phyloP scores from a whole-genome alignment of 192 early-diverging fungal genomes.

The Jimgerdemannia lactiflua region DNA sequence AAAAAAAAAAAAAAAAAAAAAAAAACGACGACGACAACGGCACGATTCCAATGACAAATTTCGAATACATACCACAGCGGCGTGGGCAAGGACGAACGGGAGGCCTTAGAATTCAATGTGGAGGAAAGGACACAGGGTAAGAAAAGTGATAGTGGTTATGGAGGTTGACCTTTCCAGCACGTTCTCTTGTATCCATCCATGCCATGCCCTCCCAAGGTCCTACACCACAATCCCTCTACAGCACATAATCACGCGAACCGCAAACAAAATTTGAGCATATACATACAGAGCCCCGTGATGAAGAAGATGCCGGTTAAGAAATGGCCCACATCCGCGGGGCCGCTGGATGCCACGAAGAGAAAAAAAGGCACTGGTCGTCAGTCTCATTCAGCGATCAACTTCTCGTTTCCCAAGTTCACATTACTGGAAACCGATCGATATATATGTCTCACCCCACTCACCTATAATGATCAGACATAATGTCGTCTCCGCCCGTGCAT shows the following conservation, averaged over 20 bases:
- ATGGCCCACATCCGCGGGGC: slow-evolving; percentile 63
- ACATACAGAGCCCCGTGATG: slow-evolving; percentile 85
- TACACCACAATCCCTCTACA: neutral
- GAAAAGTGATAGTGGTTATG: too few species aligned
- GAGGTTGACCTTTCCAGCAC: too few species aligned
- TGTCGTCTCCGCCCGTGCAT: slow-evolving; percentile 64
- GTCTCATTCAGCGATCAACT: neutral
- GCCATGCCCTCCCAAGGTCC: too few species aligned
- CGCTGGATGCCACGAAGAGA: slow-evolving; percentile 13
- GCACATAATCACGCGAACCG: neutral
- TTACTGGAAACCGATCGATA: too few species aligned
- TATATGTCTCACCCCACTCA: slow-evolving; percentile 11
- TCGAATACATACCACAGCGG: slow-evolving; percentile 57
- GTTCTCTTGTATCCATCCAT: too few species aligned
- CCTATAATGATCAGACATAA: slow-evolving; percentile 63
- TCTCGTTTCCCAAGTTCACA: too few species aligned
- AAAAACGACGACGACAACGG: neutral
- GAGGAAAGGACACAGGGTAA: neutral
- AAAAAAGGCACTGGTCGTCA: slow-evolving; percentile 4
- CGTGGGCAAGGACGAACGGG: slow-evolving; percentile 80
- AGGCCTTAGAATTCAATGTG: slow-evolving; percentile 43
- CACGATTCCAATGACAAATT: neutral
- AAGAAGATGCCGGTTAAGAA: slow-evolving; percentile 93
- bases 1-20: neutral
- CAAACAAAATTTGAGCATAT: too few species aligned